Percentiles rank a stretch among this genome's conserved stretches.
These are phyloP conservation scores for Aspergillus sp. DNA, from an alignment of 2,329 filamentous ascomycete genomes.

Conservation along the genomic window DNA sequence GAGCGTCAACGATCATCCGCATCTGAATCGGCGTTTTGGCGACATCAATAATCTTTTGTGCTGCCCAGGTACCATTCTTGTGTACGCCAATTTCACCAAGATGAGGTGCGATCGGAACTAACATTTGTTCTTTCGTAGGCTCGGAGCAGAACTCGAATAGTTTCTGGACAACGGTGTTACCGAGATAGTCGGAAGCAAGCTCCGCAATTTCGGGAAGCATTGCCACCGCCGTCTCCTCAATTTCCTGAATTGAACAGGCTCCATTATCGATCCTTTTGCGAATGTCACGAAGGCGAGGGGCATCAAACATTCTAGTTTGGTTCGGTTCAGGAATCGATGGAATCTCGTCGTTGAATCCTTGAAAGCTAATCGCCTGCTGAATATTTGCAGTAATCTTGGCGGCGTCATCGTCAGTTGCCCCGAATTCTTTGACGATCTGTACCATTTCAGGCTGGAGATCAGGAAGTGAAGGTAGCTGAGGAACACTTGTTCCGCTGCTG, in stretches of 20 bases:
- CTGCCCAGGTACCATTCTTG: conserved; percentile 99
- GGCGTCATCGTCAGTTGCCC: conserved; percentile 76
- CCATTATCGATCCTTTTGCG: conserved; percentile 97
- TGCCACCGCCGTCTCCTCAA: conserved; percentile 85
- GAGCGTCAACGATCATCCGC: conserved; percentile 76
- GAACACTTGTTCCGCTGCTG: conserved; percentile 36
- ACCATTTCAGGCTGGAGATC: conserved; percentile 83
- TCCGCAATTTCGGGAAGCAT: conserved; percentile 98
- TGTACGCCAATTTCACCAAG: conserved; percentile 95
- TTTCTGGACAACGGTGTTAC: conserved; percentile 99
- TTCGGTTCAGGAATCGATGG: conserved; percentile 85
- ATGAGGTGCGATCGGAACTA: conserved; percentile 82
- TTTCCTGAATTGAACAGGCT: conserved; percentile 78
- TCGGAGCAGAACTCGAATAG: conserved; percentile 96
- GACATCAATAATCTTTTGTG: conserved; percentile 98
- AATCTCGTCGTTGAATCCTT: conserved; percentile 75
- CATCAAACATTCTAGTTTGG: conserved; percentile 86
- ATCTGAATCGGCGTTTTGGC: conserved; percentile 84
- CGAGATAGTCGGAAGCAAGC: conserved; percentile 90
- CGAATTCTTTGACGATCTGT: conserved; percentile 84
- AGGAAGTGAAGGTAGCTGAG: conserved; percentile 67
- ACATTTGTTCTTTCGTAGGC: conserved; percentile 85
- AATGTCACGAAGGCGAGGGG: conserved; percentile 91
- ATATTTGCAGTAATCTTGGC: conserved; percentile 71
- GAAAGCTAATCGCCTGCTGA: conserved; percentile 73